Conservation (phyloP, 2,329 filamentous ascomycete species). For the Sporothrix pseudoabietina region DNA sequence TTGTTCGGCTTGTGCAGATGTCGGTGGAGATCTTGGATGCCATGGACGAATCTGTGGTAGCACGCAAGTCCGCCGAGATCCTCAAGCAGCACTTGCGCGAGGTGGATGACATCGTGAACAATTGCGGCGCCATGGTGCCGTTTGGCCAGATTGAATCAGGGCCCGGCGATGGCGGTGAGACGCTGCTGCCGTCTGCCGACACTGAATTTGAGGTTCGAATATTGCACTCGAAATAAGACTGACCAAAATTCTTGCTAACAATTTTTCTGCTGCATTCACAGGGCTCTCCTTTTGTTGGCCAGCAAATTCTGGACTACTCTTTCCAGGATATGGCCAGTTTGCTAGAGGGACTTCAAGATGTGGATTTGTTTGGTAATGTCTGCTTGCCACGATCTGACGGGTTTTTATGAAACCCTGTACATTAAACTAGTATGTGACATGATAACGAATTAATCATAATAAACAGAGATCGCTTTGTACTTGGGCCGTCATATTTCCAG, state of each 20-base stretch:
- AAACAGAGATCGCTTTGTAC: neutral
- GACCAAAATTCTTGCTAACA: neutral
- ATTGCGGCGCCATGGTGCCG: neutral
- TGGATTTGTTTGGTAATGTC: constrained; percentile 8
- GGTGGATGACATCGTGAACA: neutral
- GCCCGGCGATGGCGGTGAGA: neutral
- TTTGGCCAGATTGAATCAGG: constrained; percentile 6
- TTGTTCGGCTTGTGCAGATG: constrained; percentile 3
- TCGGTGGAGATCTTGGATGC: neutral
- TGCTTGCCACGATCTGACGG: neutral
- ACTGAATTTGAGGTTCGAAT: neutral
- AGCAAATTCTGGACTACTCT: neutral
- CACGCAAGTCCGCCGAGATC: neutral
- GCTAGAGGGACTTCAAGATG: neutral
- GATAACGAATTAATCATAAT: neutral
- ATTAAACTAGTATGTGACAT: neutral
- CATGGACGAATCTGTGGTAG: neutral
- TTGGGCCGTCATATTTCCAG: neutral
- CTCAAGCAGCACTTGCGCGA: neutral
- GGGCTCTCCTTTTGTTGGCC: neutral
- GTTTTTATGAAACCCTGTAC: neutral
- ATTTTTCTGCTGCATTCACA: too few species aligned
- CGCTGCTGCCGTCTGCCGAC: neutral
- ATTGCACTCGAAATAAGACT: neutral
- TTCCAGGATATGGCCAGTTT: constrained; percentile 3